Base-by-base conservation (phyloP, 441 rosid genomes). In the Jatropha podagrica region DNA sequence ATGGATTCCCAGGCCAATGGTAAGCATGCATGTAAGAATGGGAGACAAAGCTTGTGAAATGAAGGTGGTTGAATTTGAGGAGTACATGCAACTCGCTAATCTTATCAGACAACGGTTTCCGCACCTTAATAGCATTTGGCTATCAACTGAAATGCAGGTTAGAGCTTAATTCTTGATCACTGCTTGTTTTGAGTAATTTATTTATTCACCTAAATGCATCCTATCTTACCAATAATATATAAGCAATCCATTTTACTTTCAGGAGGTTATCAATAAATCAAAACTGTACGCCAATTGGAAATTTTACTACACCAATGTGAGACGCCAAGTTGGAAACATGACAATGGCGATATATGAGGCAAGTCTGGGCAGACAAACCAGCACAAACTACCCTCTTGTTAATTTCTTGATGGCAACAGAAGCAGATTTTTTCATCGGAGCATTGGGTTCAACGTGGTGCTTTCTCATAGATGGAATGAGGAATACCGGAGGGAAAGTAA, bases 381-480 rank as follows among this genome's bases (percentile, higher is more conserved):
- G 99, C 81, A 93, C 98, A 0, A 90, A 96, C 84, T 92, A 96
- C 78, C 99, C 98, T 6, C 86, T 96, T 0, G 98, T 96, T 13
- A 96, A 96, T 82, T 93, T 96, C 85, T 76, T 96, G 76, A 96
- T 96, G 96, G 98, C 97, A 6, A 76, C 91, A 0, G 98, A 96
- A 6, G 88, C 99, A 0, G 97, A 96, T 80, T 93, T 90, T 74
- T 96, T 96, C 74, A 79, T 93, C 0, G 99, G 99, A 15, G 99
- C 99, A 49, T 80, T 96, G 76, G 98, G 98, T 38, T 96, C 99
- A 2, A 93, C 99, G 5, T 96, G 99, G 99, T 92, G 97, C 80
- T 96, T 84, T 81, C 95, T 96, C 56, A 93, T 93, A 10, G 99
- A 93, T 49, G 97, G 98, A 41, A 96, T 96, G 96, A 89, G 99